Evolutionary conservation across 2,329 filamentous ascomycete genomes (phyloP), one percentile per base, ranked within the genome.

Genomic region (Apiospora pterosperma): DNA sequence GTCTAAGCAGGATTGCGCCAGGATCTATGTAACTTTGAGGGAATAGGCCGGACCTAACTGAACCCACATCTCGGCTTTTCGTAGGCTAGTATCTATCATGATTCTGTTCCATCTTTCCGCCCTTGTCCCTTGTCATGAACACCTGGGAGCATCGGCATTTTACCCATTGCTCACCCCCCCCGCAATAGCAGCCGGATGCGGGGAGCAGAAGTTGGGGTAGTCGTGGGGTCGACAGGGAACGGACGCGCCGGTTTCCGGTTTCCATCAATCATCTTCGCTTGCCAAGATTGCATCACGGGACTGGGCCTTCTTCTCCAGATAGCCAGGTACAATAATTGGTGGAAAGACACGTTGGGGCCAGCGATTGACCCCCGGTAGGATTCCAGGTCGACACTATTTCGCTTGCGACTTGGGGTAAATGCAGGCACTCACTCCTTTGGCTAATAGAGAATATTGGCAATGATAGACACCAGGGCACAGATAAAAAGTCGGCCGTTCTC

Each of bases 11-110:
- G 41, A 62, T 19, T 55, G 61, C 19, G 48, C 34, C 28, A 70
- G 66, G 52, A 42, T 71, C 8, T 70, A 69, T 42, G 72, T 65
- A 14, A 42, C 61, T 3, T 12, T 65, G 41, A 65, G 55, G 55
- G 44, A n/a, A 31, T 5, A 44, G 41, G 5, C n/a, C n/a, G 5
- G 21, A 21, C 25, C 25, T 31, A 6, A 25, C 25, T 31, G 12
- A 25, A 3, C 12, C 23, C 23, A 16, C n/a, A 42, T 11, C 7
- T 42, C 12, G 2, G n/a, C n/a, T 12, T 10, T 12, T 23, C 7
- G 12, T 23, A 42, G n/a, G n/a, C 2, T 42, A 7, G 3, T 4
- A 1, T 23, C 2, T 23, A 23, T 21, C 10, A 42, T 4, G 7
- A 11, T 21, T 10, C 2, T 11, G 4, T 10, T 10, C 7, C 11